A percentile compares a stretch with the other conserved stretches of the same genome.
phyloP scores from a whole-genome alignment of 1,284 basidiomycete species.

The Cryptococcus sp. region DNA sequence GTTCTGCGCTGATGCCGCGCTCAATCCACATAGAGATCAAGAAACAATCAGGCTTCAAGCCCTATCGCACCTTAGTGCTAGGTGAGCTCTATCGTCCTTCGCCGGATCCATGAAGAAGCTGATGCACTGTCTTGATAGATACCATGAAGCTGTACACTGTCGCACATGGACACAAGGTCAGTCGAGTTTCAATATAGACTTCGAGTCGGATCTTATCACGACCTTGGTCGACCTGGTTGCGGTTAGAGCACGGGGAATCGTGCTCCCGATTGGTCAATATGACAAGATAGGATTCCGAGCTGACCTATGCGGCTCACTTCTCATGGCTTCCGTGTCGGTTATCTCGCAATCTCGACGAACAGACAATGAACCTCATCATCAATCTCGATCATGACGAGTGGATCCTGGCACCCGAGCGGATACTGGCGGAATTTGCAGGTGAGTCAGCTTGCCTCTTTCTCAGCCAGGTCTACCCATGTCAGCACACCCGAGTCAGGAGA shows the following conservation, averaged over 20 bases:
- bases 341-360: no score
- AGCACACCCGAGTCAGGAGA: no score
- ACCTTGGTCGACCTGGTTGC: no score
- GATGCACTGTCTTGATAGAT: slow-evolving; percentile 58
- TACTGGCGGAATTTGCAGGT: slow-evolving; percentile 68
- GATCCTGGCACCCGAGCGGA: slow-evolving; percentile 71
- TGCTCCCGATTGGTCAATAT: no score
- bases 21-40: slow-evolving; percentile 61
- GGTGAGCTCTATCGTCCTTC: slow-evolving; percentile 57
- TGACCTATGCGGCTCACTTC: no score
- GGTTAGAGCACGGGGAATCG: no score
- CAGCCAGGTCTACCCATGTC: neutral
- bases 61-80: slow-evolving; percentile 70
- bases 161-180: slow-evolving; percentile 89
- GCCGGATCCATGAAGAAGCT: neutral
- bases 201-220: no score
- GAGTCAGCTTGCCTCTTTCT: neutral
- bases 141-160: slow-evolving; percentile 92
- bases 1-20: slow-evolving; percentile 6
- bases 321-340: no score
- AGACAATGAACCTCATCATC: slow-evolving; percentile 94
- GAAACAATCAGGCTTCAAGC: slow-evolving; percentile 77
- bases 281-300: no score
- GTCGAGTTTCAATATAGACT: slow-evolving; percentile 7
- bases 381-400: slow-evolving; percentile 93